A percentile compares a stretch with the other conserved stretches of the same genome.
phyloP scores from a whole-genome alignment of 176 grass and related monocot species.

The Triticum dicoccoides region DNA sequence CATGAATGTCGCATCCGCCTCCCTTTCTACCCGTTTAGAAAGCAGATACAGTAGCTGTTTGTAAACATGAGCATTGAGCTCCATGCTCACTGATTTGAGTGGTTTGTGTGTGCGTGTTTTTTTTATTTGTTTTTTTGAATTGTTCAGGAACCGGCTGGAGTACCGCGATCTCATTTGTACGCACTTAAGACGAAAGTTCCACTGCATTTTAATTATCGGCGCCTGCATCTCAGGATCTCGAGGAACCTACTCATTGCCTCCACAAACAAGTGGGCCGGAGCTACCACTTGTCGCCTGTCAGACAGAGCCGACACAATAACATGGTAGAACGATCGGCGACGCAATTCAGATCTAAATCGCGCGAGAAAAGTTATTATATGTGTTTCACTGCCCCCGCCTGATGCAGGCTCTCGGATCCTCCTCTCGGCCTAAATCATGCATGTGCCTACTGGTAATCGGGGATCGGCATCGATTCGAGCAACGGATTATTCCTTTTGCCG shows the following conservation, averaged over 20 bases:
- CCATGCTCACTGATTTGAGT: background rate
- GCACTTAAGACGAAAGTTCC: background rate
- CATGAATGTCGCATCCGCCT: background rate
- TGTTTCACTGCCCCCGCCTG: background rate
- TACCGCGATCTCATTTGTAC: background rate
- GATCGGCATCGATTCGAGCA: background rate
- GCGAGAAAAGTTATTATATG: background rate
- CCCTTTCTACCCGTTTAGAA: background rate
- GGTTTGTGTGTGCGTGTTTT: background rate
- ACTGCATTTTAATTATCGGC: background rate
- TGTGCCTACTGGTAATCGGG: background rate
- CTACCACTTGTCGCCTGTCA: background rate
- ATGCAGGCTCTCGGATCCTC: conserved; percentile 23
- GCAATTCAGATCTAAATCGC: conserved; percentile 5
- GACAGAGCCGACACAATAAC: conserved; percentile 30
- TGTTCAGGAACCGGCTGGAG: no score
- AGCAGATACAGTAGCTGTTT: background rate
- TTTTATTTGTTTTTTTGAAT: background rate
- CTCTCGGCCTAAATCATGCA: background rate
- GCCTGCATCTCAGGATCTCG: conserved; percentile 3
- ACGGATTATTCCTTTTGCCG: background rate
- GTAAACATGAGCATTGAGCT: background rate
- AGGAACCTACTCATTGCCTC: conserved; percentile 6
- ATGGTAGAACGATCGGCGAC: background rate
- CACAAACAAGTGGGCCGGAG: conserved; percentile 12